Base-by-base conservation (phyloP, 2,329 filamentous ascomycete genomes). In the Plenodomus tracheiphilus region DNA sequence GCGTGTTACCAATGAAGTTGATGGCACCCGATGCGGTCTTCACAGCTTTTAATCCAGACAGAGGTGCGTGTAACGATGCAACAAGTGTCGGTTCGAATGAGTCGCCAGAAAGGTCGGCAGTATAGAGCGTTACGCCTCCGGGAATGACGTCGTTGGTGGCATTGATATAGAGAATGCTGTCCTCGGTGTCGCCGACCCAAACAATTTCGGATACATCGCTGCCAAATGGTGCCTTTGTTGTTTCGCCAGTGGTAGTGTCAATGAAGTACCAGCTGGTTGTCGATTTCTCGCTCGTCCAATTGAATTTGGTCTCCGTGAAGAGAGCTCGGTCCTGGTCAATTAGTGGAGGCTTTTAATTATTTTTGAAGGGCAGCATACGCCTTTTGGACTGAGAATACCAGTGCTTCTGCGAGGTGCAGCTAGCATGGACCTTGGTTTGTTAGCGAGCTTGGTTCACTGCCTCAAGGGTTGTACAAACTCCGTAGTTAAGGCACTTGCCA, bases 151-250 rank as follows among this genome's bases (percentile, higher is more conserved):
- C 89, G 46, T 82, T 85, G 42, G 86, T 85, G 44, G 80, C 79
- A 17, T 80, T 70, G 58, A 90, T 83, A 49, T 87, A 82, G 45
- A 84, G 85, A 20, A 96, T 78, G 51, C 85, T 74, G 8, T 68
- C 68, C 13, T 65, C 58, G 2, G 62, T 63, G 13, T 62, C 49
- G 16, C 68, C 66, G 30, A 70, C 58, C 66, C 66, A 71, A 11
- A 71, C 65, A 8, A 71, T 56, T 43, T 71, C 69, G 2, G 66
- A 68, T 4, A 70, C 66, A 10, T 54, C 62, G 19, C 62, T 62
- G 30, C 59, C 62, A 18, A 70, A 68, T 13, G 68, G 66, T 6
- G 67, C 67, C 22, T 69, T 62, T 7, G 66, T 66, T 17, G 66
- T 58, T 35, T 71, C 60, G 13, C 69, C 69, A 22, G 58, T 65